Conservation (phyloP, 139 green algal species). For the Dunaliella primolecta region DNA sequence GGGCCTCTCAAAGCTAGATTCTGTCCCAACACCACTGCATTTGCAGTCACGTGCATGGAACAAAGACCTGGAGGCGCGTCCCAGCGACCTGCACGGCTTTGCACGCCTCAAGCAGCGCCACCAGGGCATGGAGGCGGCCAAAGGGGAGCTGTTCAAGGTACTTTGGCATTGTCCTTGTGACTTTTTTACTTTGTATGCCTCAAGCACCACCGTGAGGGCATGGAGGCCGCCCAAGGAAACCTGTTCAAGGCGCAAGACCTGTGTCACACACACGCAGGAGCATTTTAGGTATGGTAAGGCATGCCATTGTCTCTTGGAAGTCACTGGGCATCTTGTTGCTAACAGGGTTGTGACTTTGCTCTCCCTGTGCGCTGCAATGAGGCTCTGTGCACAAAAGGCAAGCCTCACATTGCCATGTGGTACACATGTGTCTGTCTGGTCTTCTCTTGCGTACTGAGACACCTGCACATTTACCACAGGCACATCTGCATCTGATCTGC, state of each 20-base stretch:
- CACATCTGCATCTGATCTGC: too few species aligned
- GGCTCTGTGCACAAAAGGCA: too few species aligned
- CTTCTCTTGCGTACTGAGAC: not conserved
- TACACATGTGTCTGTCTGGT: not conserved
- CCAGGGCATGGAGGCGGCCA: not conserved
- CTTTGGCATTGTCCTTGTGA: too few species aligned
- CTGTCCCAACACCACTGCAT: too few species aligned
- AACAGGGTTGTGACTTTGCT: too few species aligned
- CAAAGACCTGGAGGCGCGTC: conserved; percentile 30
- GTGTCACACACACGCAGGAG: not conserved
- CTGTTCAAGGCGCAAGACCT: conserved; percentile 13
- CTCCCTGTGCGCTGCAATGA: too few species aligned
- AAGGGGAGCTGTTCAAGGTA: conserved; percentile 18
- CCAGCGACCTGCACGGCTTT: conserved; percentile 29
- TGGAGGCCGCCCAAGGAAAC: conserved; percentile 3
- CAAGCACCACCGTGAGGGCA: not conserved
- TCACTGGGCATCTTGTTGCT: too few species aligned
- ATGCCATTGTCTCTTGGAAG: too few species aligned
- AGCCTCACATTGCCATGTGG: too few species aligned
- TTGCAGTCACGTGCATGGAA: not conserved
- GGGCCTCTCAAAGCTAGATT: too few species aligned
- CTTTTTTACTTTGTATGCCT: conserved; percentile 11
- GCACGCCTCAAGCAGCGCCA: conserved; percentile 1
- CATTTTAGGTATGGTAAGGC: too few species aligned
- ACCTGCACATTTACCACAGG: not conserved